A percentile compares a stretch with the other conserved stretches of the same genome.
Conservation (phyloP, 495 filamentous ascomycete species). For the Neurospora sp. region DNA sequence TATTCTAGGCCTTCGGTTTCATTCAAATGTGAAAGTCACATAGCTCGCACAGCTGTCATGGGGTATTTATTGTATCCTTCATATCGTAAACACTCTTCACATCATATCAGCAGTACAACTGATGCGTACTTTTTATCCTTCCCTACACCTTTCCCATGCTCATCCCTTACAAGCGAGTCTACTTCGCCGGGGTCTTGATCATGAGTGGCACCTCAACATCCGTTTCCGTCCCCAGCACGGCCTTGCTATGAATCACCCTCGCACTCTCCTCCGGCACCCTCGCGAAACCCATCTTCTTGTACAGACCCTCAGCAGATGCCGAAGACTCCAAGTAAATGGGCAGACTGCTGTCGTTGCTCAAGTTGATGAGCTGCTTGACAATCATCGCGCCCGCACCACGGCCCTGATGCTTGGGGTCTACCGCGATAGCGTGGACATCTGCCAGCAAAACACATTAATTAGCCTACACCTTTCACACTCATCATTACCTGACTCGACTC, state of each 20-base stretch:
- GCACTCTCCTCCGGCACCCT: constrained; percentile 8
- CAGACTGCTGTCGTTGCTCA: constrained; percentile 28
- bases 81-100: background rate
- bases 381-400: constrained; percentile 30
- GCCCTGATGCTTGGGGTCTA: constrained; percentile 28
- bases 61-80: background rate
- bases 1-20: no score
- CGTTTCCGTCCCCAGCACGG: constrained; percentile 6
- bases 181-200: constrained; percentile 13
- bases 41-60: background rate
- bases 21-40: background rate
- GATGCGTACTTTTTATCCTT: background rate
- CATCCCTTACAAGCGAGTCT: background rate
- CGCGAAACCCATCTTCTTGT: constrained; percentile 19
- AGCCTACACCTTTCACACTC: background rate
- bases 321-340: constrained; percentile 24
- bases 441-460: background rate
- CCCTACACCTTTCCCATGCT: background rate
- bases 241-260: constrained; percentile 13
- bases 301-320: constrained; percentile 14
- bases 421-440: constrained; percentile 24
- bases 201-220: constrained; percentile 20
- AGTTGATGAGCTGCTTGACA: constrained; percentile 30
- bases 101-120: background rate
- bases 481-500: no score